A percentile compares a stretch with the other conserved stretches of the same genome.
Conservation (phyloP, 306 rosid species). For the Trifolium repens region DNA sequence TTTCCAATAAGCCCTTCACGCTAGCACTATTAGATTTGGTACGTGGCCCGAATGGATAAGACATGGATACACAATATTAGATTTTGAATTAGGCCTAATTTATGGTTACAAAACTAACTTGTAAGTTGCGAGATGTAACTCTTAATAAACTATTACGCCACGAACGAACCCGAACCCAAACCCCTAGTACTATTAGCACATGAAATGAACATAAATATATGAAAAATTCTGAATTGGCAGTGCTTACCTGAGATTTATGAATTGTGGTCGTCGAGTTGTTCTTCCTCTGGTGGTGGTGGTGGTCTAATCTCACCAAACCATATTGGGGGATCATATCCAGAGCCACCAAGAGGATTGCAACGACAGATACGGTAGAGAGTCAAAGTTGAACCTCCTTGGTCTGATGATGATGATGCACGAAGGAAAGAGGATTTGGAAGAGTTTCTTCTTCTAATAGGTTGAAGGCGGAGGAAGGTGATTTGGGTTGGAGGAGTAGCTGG, state of each 20-base stretch:
- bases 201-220: conserved; percentile 2
- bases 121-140: neutral
- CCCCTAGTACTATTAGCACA: neutral
- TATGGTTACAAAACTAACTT: neutral
- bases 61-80: neutral
- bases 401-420: conserved; percentile 13
- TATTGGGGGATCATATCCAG: conserved; percentile 90
- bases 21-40: neutral
- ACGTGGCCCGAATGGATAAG: neutral
- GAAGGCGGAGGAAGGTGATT: neutral
- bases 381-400: conserved; percentile 69
- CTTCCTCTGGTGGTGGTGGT: conserved; percentile 21
- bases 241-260: conserved; percentile 29
- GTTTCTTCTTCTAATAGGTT: conserved; percentile 5
- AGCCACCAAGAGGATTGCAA: conserved; percentile 93
- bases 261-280: conserved; percentile 53
- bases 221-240: conserved; percentile 23
- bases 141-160: neutral
- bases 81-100: neutral
- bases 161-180: no score
- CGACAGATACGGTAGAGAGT: conserved; percentile 89
- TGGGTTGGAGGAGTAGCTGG: conserved; percentile 8
- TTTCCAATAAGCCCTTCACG: neutral
- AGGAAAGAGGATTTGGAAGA: conserved; percentile 38
- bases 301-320: conserved; percentile 69